These are phyloP conservation scores for Globisporangium takayamanum DNA, from an alignment of 352 stramenopile species.

Conservation along the genomic window DNA sequence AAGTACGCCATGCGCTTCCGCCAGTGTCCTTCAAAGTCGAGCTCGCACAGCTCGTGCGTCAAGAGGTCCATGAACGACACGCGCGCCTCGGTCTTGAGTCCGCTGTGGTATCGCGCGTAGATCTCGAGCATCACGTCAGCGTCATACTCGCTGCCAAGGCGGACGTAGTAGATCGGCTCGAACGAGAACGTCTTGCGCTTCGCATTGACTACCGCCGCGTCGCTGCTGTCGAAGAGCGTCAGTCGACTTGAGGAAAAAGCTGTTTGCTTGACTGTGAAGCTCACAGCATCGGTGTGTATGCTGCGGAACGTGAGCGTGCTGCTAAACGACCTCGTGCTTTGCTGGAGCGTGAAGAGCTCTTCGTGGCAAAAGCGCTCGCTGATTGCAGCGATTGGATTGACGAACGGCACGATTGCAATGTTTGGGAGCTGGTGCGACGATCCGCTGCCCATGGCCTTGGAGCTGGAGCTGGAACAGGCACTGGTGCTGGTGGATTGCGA, in stretches of 20 bases:
- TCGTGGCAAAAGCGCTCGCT: background rate
- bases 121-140: constrained; percentile 2
- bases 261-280: background rate
- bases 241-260: background rate
- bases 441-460: background rate
- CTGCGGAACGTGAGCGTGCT: background rate
- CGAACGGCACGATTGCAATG: background rate
- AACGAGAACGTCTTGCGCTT: background rate
- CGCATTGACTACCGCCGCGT: background rate
- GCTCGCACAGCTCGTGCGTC: background rate
- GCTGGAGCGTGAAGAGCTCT: background rate
- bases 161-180: background rate
- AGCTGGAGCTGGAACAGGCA: background rate
- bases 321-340: background rate
- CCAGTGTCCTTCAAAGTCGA: constrained; percentile 6
- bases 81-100: background rate
- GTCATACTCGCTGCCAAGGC: background rate
- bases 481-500: no score
- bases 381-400: background rate
- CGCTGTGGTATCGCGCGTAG: background rate
- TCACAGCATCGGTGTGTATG: background rate
- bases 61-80: constrained; percentile 1
- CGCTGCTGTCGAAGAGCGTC: background rate
- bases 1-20: background rate
- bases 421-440: background rate